Percentiles rank a stretch among this genome's conserved stretches.
These are phyloP conservation scores for Fusarium sp. DNA, from an alignment of 2,329 filamentous ascomycete genomes.

Conservation along the genomic window DNA sequence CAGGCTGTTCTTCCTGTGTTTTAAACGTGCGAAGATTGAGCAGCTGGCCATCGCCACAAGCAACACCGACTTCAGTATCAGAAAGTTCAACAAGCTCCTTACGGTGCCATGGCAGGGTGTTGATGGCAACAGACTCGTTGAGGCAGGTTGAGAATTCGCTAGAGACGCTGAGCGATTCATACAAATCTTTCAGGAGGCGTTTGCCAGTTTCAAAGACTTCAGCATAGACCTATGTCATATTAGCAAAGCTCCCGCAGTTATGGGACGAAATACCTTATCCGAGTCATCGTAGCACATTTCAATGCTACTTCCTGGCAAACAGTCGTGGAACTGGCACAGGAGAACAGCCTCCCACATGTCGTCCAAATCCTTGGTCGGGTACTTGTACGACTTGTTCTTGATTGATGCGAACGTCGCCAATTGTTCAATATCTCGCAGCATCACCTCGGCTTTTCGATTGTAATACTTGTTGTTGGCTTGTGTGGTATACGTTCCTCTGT, in stretches of 20 bases:
- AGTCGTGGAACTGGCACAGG: slow-evolving; percentile 97
- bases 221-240: slow-evolving; percentile 71
- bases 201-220: slow-evolving; percentile 82
- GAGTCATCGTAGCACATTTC: slow-evolving; percentile 99
- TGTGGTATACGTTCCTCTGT: slow-evolving; percentile 96
- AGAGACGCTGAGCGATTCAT: slow-evolving; percentile 71
- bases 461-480: slow-evolving; percentile 97
- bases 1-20: slow-evolving; percentile 52
- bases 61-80: slow-evolving; percentile 60
- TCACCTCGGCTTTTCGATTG: slow-evolving; percentile 85
- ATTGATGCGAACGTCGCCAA: slow-evolving; percentile 87
- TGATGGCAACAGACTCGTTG: slow-evolving; percentile 71
- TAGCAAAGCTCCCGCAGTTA: neutral
- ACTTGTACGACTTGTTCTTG: slow-evolving; percentile 77
- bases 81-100: slow-evolving; percentile 76
- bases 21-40: slow-evolving; percentile 62
- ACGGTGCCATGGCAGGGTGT: slow-evolving; percentile 88
- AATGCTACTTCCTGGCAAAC: slow-evolving; percentile 91
- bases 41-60: slow-evolving; percentile 64
- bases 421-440: slow-evolving; percentile 88
- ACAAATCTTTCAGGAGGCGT: slow-evolving; percentile 74
- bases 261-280: slow-evolving; percentile 66
- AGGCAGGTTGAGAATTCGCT: slow-evolving; percentile 51
- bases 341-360: slow-evolving; percentile 94
- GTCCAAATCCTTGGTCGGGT: slow-evolving; percentile 94